These are phyloP conservation scores for Colletotrichum horii DNA, from an alignment of 2,329 filamentous ascomycete species.

Conservation along the genomic window DNA sequence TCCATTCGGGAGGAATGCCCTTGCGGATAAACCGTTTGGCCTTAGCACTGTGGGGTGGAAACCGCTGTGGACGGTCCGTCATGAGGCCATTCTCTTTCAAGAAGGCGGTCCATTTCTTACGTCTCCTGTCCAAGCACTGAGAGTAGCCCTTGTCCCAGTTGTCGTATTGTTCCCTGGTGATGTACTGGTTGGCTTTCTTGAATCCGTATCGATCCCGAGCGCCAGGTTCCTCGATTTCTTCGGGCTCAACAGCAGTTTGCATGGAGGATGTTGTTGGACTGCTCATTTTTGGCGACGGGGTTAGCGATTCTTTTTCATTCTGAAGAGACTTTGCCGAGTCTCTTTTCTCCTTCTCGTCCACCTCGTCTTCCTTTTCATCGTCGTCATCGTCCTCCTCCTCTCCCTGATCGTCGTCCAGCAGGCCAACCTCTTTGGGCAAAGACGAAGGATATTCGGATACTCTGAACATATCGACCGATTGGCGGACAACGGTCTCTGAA, in stretches of 20 bases:
- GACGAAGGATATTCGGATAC: constrained; percentile 43
- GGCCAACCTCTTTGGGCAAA: constrained; percentile 30
- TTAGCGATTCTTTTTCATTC: constrained; percentile 27
- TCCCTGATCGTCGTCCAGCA: constrained; percentile 27
- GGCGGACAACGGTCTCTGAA: constrained; percentile 28
- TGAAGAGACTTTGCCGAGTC: constrained; percentile 54
- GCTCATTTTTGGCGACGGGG: constrained; percentile 24
- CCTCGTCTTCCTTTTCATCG: constrained; percentile 24
- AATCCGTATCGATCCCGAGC: constrained; percentile 87
- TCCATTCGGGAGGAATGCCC: constrained; percentile 91
- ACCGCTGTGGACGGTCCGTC: constrained; percentile 74
- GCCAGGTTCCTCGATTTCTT: constrained; percentile 52
- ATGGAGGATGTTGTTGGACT: constrained; percentile 5
- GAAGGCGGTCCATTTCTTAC: constrained; percentile 81
- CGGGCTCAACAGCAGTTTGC: constrained; percentile 30
- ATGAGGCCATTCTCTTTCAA: constrained; percentile 78
- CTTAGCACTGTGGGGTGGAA: constrained; percentile 81
- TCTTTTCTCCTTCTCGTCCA: constrained; percentile 41
- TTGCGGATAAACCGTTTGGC: constrained; percentile 91
- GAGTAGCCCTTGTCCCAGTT: constrained; percentile 79
- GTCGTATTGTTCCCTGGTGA: constrained; percentile 80
- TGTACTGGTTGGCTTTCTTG: constrained; percentile 83
- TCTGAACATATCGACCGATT: constrained; percentile 42
- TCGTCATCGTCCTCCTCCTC: constrained; percentile 29
- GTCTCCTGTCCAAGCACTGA: constrained; percentile 74